phyloP scores from a whole-genome alignment of 2,329 filamentous ascomycete species.

The Chaetomium olivaceum region DNA sequence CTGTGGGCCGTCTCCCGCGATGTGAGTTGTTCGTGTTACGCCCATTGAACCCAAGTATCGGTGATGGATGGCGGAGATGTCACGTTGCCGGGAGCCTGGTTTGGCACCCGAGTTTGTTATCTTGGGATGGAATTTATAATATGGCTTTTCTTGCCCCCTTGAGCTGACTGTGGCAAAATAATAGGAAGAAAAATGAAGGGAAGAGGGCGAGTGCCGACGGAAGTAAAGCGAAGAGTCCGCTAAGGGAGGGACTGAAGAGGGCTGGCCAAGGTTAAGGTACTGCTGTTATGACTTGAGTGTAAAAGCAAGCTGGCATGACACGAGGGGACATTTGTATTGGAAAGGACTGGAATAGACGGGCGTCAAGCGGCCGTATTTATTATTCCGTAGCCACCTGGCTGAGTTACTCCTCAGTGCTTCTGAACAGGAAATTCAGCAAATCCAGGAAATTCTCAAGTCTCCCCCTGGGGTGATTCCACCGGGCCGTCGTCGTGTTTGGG shows the following conservation, averaged over 20 bases:
- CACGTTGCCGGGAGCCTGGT: neutral
- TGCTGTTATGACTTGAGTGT: neutral
- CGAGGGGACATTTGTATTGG: neutral
- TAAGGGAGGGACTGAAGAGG: neutral
- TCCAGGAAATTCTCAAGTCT: neutral
- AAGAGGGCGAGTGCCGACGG: neutral
- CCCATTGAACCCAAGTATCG: conserved; percentile 54
- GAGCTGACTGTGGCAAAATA: neutral
- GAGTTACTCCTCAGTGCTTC: neutral
- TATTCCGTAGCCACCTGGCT: neutral
- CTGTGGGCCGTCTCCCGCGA: conserved; percentile 61
- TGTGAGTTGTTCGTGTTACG: conserved; percentile 67
- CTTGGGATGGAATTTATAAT: neutral
- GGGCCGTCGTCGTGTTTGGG: neutral
- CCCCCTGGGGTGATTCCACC: neutral
- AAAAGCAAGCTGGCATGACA: neutral
- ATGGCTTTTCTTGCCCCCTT: neutral
- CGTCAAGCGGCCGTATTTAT: conserved; percentile 2
- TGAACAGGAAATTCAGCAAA: neutral
- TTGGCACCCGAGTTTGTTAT: neutral
- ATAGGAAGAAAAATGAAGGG: neutral
- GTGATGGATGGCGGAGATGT: neutral
- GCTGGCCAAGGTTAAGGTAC: too few relatives aligned
- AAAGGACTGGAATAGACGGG: neutral
- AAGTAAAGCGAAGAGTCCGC: neutral